phyloP scores from a whole-genome alignment of 1,284 basidiomycete genomes.

The Tilletia walkeri region DNA sequence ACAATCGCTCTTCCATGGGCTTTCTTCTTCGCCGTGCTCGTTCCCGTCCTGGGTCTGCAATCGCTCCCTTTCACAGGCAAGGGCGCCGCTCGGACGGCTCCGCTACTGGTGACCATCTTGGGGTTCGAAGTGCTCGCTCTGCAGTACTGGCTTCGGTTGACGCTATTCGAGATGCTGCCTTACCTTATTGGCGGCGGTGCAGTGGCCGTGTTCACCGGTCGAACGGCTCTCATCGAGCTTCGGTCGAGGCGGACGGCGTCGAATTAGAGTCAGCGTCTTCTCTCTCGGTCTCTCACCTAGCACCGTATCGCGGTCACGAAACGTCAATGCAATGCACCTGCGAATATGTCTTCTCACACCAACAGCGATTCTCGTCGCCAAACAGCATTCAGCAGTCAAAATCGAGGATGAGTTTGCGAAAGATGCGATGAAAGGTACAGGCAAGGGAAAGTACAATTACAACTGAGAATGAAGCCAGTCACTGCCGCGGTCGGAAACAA shows the following conservation, averaged over 20 bases:
- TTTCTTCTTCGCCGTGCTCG: slow-evolving; percentile 26
- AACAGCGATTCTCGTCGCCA: no score
- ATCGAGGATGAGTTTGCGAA: no score
- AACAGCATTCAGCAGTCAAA: no score
- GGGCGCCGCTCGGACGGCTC: slow-evolving; percentile 17
- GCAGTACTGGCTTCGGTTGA: slow-evolving; percentile 40
- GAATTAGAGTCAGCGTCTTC: no score
- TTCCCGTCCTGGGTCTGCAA: slow-evolving; percentile 19
- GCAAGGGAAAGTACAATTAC: no score
- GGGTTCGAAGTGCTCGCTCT: slow-evolving; percentile 37
- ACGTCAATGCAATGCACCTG: no score
- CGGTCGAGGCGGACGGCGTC: slow-evolving; percentile 1
- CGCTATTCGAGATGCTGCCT: slow-evolving; percentile 44
- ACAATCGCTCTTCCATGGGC: slow-evolving; percentile 38
- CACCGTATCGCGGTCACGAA: no score
- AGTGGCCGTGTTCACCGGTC: slow-evolving; percentile 37
- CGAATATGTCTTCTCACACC: no score
- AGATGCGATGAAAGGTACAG: no score
- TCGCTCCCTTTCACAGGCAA: slow-evolving; percentile 24
- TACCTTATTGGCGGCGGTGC: slow-evolving; percentile 31
- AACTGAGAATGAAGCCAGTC: no score
- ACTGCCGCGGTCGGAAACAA: no score
- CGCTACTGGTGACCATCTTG: slow-evolving; percentile 29
- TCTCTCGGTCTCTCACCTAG: no score
- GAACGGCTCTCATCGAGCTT: slow-evolving; percentile 35